Base-by-base conservation (phyloP, 2,329 filamentous ascomycete genomes). In the Elsinoe arachidis region DNA sequence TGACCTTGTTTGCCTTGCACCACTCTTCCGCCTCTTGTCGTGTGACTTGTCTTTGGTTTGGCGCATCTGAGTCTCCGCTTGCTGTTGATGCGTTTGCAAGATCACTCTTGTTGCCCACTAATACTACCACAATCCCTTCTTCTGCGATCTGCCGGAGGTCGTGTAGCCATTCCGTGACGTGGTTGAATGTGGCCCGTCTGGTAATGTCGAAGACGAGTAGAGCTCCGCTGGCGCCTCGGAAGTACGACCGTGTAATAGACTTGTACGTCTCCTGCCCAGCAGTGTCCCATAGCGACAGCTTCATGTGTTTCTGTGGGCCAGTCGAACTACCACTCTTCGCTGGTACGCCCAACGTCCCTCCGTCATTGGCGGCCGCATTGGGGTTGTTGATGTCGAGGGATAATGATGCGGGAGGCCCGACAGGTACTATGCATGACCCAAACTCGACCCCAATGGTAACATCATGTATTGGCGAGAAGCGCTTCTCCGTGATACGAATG, bases 201-300 rank as follows among this genome's bases (percentile, higher is more conserved):
- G 88, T 88, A 63, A 99, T 92, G 72, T 99, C 93, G 69, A 96
- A 99, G 61, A 99, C 93, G 23, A 99, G 82, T 12, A 99, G 79
- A 4, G 85, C 85, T 33, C 85, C 85, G 0, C 80, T 83, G 38
- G 85, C 85, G 66, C 90, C 91, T 55, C 91, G 86, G 73, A 96
- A 96, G 75, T 96, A 96, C 61, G 88, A 93, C 56, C 92, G 80
- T 7, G 92, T 97, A 59, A 97, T 93, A 44, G 87, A 92, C 72
- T 96, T 96, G 78, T 97, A 97, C 11, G 90, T 96, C 76, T 97
- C 92, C 72, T 97, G 92, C 23, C 92, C 92, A 14, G 92, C 92
- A 0, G 92, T 97, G 69, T 96, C 92, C 92, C 92, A 97, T 10
- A 97, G 78, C 44, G 85, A 90, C 4, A 96, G 80, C 74, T 96